Evolutionary conservation across 352 stramenopile genomes (phyloP), one percentile per base, ranked within the genome.

Genomic region (Phytopythium montanum): DNA sequence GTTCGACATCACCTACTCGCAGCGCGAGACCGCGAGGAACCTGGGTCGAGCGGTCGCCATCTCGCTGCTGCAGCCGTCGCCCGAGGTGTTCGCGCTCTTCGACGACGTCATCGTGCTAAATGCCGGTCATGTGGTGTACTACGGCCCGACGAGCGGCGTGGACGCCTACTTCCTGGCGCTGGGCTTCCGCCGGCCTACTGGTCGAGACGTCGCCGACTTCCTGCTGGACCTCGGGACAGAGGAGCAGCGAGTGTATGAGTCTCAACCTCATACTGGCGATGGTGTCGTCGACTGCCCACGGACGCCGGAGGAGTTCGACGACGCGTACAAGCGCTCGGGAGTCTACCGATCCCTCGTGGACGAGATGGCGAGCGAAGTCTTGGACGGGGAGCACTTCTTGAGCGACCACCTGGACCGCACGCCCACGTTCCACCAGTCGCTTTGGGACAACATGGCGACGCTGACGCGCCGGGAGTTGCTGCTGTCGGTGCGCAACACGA

Each of bases 1-100:
- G 23, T 81, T 96, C 5, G 76, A 90, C 56, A 85, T 90, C 68
- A 78, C 65, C 41, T 86, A 75, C n/a, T 76, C 76, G 2, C 67
- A 89, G 25, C 78, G 89, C 64, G 76, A 66, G 13, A 79, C 75
- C 3, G 79, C 77, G 12, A 33, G 70, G 39, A 68, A 54, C 3
- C 45, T 85, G 4, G 46, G 62, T 6, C 52, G 54, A 16, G 73
- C 71, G 0, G 44, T 65, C 36, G 68, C 83, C 19, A 66, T 92
- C 9, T 84, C 83, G 14, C 66, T 96, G 41, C 65, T 94, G 3
- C 69, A 97, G 66, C 90, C 92, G 46, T 73, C 90, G 19, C 90
- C 92, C 31, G 89, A 95, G 61, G 70, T 96, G 19, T 83, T 87
- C 19, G 92, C 96, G 54, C 89, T 75, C 26, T 75, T 91, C n/a